Evolutionary conservation across 2,329 filamentous ascomycete species (phyloP), one percentile per base, ranked within the genome.

Genomic region (Calonectria pauciramosa): DNA sequence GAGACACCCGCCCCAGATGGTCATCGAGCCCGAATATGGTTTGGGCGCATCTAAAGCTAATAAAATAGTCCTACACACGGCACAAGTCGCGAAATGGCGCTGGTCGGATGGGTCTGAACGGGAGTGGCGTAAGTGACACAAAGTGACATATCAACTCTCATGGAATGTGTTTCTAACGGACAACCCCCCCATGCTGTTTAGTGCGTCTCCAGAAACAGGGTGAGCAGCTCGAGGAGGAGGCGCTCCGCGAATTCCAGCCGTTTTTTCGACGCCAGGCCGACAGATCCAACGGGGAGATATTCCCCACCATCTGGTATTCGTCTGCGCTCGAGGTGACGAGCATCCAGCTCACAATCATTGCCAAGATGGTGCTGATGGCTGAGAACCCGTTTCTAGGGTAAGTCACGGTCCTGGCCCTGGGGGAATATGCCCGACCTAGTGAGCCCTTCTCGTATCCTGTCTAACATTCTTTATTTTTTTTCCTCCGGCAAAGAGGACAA

Each of bases 31-130:
- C 0, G 84, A 84, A 13, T 82, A 84, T 28, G 85, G 84, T 60
- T 79, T 82, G 5, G 81, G 79, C 2, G 83, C 85, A 0, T 85
- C 85, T 0, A 82, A 80, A 11, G 85, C 85, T 2, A 86, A 86
- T 77, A 84, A 84, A 73, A 83, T 85, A 18, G 85, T 86, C 7
- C 82, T 86, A 79, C 85, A 86, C 71, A 86, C 85, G 10, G 85
- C 85, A 13, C 85, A 86, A 32, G 83, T 86, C 0, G 84, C 85
- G 1, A 86, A 85, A 72, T 86, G 85, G 85, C 84, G 84, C 23
- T 86, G 85, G 85, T 84, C 84, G 2, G 82, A 83, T 36, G 82
- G 83, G 4, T 81, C 80, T 0, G 81, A 83, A 26, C 72, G 77
- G n/a, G 85, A 86, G 74, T 86, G 85, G 83, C 70, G 85, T 86